phyloP scores from a whole-genome alignment of 2,329 filamentous ascomycete species.

The Claviceps fusiformis region DNA sequence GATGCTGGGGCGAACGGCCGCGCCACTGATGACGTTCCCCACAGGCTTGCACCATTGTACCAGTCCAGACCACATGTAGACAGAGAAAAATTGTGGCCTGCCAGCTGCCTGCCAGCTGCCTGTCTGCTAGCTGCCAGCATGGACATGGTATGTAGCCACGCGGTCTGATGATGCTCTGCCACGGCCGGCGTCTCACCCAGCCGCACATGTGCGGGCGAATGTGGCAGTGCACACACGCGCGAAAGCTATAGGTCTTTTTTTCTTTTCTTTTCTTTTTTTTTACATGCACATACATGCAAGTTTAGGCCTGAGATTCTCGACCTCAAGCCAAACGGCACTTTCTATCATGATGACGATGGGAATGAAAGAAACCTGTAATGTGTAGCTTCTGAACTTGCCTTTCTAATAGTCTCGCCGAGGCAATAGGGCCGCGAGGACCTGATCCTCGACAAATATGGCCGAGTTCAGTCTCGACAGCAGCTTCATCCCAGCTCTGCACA shows the following conservation, averaged over 20 bases:
- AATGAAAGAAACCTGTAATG: not conserved
- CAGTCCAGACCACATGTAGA: not conserved
- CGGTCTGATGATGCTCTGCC: not conserved
- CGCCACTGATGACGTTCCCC: slow-evolving; percentile 24
- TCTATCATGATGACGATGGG: not conserved
- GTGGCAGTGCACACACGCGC: not conserved
- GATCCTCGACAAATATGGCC: slow-evolving; percentile 25
- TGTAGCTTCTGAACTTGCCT: not conserved
- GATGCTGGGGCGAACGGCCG: slow-evolving; percentile 4
- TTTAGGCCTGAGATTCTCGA: not conserved
- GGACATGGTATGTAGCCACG: not conserved
- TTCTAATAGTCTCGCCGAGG: not conserved
- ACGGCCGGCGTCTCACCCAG: not conserved
- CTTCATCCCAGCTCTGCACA: slow-evolving; percentile 74
- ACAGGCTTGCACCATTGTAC: slow-evolving; percentile 8
- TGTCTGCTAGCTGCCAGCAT: too few species aligned
- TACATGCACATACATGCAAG: not conserved
- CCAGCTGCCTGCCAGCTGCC: not conserved
- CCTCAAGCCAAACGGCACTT: not conserved
- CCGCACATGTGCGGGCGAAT: not conserved
- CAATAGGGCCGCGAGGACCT: not conserved
- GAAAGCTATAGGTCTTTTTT: not conserved
- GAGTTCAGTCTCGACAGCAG: slow-evolving; percentile 42
- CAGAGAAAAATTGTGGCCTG: not conserved
- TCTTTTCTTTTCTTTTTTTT: too few species aligned